phyloP scores from a whole-genome alignment of 257 asterid genomes.

The Verbena officinalis region DNA sequence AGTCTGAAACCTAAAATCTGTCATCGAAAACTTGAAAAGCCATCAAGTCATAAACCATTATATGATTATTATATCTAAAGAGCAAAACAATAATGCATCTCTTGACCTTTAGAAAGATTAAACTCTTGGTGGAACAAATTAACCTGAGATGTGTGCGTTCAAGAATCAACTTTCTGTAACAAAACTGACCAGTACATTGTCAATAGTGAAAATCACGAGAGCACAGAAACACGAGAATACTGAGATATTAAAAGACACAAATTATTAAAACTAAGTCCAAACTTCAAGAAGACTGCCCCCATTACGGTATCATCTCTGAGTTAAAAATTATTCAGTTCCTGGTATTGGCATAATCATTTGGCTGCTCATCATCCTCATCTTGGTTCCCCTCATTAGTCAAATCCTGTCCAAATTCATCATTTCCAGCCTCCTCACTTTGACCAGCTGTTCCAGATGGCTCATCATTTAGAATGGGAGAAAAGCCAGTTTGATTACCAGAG shows the following conservation, averaged over 20 bases:
- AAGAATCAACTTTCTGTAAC: constrained; percentile 7
- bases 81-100: background rate
- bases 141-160: background rate
- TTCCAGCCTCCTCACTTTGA: constrained; percentile 29
- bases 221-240: constrained; percentile 13
- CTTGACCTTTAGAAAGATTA: background rate
- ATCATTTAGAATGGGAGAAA: constrained; percentile 16
- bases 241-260: background rate
- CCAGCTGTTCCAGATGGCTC: constrained; percentile 15
- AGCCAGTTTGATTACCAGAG: constrained; percentile 30
- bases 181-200: background rate
- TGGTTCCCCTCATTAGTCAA: constrained; percentile 2
- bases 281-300: constrained; percentile 15
- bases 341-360: constrained; percentile 45
- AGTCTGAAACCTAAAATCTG: too few relatives aligned
- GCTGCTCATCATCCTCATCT: constrained; percentile 39
- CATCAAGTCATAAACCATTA: too few relatives aligned
- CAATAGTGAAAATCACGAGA: constrained; percentile 2
- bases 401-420: constrained; percentile 26
- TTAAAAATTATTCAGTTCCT: constrained; percentile 32
- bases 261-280: constrained; percentile 30
- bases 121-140: background rate
- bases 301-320: background rate
- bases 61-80: background rate
- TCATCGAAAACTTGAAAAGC: background rate